Conservation (phyloP, 2,329 filamentous ascomycete genomes). For the Aspergillus fumigatiaffinis region DNA sequence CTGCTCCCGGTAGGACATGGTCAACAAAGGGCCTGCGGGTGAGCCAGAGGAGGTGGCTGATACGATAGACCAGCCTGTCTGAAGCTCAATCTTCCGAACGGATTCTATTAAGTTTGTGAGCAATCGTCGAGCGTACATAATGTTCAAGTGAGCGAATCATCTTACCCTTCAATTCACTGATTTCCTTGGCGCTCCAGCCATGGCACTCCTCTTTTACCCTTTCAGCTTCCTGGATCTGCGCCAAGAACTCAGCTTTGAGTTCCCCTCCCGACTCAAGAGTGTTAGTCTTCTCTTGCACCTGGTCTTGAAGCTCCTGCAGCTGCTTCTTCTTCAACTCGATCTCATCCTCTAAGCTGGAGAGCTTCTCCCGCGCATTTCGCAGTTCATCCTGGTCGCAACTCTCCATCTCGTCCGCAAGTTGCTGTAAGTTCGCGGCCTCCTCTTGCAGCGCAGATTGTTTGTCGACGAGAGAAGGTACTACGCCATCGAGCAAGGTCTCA, state of each 20-base stretch:
- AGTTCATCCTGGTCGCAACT: constrained; percentile 75
- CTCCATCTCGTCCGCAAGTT: constrained; percentile 59
- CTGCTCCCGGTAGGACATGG: constrained; percentile 41
- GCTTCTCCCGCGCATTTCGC: constrained; percentile 64
- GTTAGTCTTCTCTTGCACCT: constrained; percentile 64
- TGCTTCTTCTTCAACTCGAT: constrained; percentile 65
- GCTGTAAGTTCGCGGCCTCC: constrained; percentile 65
- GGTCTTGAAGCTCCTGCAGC: constrained; percentile 62
- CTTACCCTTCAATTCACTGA: constrained; percentile 71
- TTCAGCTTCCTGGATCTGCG: constrained; percentile 78
- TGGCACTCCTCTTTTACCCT: constrained; percentile 80
- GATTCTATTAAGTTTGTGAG: constrained; percentile 25
- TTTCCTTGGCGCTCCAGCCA: constrained; percentile 81
- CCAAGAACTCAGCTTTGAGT: constrained; percentile 64
- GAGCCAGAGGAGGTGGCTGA: constrained; percentile 30
- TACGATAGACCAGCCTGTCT: constrained; percentile 44
- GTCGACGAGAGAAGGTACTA: constrained; percentile 62
- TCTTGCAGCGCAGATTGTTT: constrained; percentile 59
- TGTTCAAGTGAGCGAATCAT: background rate
- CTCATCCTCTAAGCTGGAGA: constrained; percentile 62
- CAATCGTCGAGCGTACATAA: background rate
- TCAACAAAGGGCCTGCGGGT: constrained; percentile 32
- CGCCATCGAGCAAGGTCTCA: constrained; percentile 62
- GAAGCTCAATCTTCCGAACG: constrained; percentile 37
- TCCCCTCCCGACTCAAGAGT: constrained; percentile 60